A percentile compares a stretch with the other conserved stretches of the same genome.
Conservation (phyloP, 2,329 filamentous ascomycete species). For the Rhinocladiella mackenziei region DNA sequence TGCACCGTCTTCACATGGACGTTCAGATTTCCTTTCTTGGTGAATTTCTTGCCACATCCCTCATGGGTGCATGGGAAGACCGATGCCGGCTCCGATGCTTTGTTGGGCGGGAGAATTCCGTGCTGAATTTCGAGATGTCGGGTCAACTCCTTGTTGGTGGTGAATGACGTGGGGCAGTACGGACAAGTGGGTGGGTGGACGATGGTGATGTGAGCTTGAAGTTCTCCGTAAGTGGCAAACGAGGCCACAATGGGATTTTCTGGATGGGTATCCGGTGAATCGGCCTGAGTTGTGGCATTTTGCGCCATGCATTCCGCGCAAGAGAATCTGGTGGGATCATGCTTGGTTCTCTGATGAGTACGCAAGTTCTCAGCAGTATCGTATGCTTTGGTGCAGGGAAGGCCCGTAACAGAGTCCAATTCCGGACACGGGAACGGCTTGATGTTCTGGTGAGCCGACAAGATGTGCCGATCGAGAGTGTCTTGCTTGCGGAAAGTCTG, state of each 20-base stretch:
- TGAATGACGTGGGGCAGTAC: conserved; percentile 67
- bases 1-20: conserved; percentile 75
- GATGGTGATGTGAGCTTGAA: conserved; percentile 69
- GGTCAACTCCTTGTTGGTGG: conserved; percentile 63
- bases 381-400: conserved; percentile 64
- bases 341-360: conserved; percentile 65
- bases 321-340: conserved; percentile 67
- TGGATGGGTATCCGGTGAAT: conserved; percentile 29
- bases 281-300: conserved; percentile 35
- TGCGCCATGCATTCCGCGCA: conserved; percentile 66
- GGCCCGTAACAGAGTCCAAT: conserved; percentile 49
- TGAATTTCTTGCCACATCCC: conserved; percentile 73
- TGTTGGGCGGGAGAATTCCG: conserved; percentile 41
- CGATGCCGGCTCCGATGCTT: conserved; percentile 48
- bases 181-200: conserved; percentile 69
- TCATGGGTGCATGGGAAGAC: conserved; percentile 56
- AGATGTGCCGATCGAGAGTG: conserved; percentile 78
- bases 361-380: conserved; percentile 68
- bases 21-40: conserved; percentile 75
- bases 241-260: conserved; percentile 41
- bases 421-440: conserved; percentile 68
- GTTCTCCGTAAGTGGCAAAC: conserved; percentile 67
- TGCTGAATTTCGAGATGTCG: conserved; percentile 77
- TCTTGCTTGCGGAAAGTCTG: conserved; percentile 83
- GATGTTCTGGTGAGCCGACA: conserved; percentile 67